phyloP scores from a whole-genome alignment of 179 eudicot genomes.

The Sideroxylon spinosum region DNA sequence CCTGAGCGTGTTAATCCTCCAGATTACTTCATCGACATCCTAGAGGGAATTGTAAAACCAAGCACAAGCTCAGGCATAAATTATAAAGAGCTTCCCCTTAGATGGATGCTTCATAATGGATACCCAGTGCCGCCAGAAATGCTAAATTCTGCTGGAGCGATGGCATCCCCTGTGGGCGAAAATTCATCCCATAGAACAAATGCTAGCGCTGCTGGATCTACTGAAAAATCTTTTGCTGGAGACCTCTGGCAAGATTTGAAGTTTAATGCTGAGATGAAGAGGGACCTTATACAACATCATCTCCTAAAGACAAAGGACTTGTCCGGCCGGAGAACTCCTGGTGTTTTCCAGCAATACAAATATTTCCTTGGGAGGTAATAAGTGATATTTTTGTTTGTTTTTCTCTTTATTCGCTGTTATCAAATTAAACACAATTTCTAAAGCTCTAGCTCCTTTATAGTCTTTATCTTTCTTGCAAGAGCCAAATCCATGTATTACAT shows the following conservation, averaged over 20 bases:
- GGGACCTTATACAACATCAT: conserved; percentile 50
- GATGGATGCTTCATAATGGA: conserved; percentile 96
- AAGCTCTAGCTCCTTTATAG: neutral
- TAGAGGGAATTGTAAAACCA: conserved; percentile 74
- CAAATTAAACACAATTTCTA: neutral
- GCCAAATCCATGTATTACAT: neutral
- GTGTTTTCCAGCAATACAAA: conserved; percentile 54
- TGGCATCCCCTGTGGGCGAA: conserved; percentile 31
- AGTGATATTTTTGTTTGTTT: neutral
- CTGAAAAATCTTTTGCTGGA: conserved; percentile 52
- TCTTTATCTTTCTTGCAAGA: neutral
- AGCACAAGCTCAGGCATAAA: conserved; percentile 41
- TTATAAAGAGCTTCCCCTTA: conserved; percentile 79
- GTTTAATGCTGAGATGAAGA: conserved; percentile 40
- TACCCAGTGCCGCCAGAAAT: conserved; percentile 87
- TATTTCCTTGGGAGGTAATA: conserved; percentile 81
- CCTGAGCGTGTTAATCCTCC: conserved; percentile 93
- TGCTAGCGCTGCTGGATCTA: conserved; percentile 23
- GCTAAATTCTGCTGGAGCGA: conserved; percentile 41
- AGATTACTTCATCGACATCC: conserved; percentile 76
- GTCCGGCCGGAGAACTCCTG: conserved; percentile 62
- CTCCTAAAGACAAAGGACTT: conserved; percentile 49
- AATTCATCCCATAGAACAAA: conserved; percentile 30
- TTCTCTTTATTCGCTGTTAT: neutral
- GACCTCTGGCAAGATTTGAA: conserved; percentile 70